These are phyloP conservation scores for Piloderma croceum DNA, from an alignment of 768 basidiomycete species.

Conservation along the genomic window DNA sequence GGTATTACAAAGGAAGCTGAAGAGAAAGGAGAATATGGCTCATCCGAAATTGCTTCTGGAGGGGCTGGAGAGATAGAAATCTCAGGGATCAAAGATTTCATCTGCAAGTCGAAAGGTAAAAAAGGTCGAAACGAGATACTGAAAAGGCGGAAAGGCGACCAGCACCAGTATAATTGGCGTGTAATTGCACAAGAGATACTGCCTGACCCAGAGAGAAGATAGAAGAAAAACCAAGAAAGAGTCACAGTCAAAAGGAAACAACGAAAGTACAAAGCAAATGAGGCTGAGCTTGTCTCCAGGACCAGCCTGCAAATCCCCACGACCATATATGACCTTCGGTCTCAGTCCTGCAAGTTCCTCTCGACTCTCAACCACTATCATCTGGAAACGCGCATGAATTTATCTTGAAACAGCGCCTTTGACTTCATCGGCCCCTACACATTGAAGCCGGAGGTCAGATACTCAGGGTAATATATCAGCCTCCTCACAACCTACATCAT, in stretches of 20 bases:
- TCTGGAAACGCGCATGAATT: too few relatives aligned
- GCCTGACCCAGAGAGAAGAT: slow-evolving; percentile 22
- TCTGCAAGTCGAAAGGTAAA: slow-evolving; percentile 42
- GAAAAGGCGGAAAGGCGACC: slow-evolving; percentile 37
- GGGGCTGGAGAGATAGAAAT: slow-evolving; percentile 70
- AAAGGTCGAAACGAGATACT: too few relatives aligned
- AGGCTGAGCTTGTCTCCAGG: too few relatives aligned
- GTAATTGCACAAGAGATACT: slow-evolving; percentile 17
- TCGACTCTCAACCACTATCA: too few relatives aligned
- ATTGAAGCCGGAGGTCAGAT: too few relatives aligned
- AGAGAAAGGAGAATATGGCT: slow-evolving; percentile 64
- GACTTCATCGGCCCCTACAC: too few relatives aligned
- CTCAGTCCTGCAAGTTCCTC: too few relatives aligned
- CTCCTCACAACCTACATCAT: too few relatives aligned
- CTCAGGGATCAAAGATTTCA: slow-evolving; percentile 48
- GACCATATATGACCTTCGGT: too few relatives aligned
- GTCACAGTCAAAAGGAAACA: slow-evolving; percentile 30
- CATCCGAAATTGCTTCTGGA: slow-evolving; percentile 41
- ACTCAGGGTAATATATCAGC: too few relatives aligned
- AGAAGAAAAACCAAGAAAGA: slow-evolving; percentile 26
- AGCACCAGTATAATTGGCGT: slow-evolving; percentile 37
- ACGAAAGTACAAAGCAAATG: slow-evolving; percentile 6
- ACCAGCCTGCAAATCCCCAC: too few relatives aligned
- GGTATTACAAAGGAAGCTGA: slow-evolving; percentile 21
- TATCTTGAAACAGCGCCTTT: too few relatives aligned